Base-by-base conservation (phyloP, 148 eudicot species). In the Pharnaceum exiguum region DNA sequence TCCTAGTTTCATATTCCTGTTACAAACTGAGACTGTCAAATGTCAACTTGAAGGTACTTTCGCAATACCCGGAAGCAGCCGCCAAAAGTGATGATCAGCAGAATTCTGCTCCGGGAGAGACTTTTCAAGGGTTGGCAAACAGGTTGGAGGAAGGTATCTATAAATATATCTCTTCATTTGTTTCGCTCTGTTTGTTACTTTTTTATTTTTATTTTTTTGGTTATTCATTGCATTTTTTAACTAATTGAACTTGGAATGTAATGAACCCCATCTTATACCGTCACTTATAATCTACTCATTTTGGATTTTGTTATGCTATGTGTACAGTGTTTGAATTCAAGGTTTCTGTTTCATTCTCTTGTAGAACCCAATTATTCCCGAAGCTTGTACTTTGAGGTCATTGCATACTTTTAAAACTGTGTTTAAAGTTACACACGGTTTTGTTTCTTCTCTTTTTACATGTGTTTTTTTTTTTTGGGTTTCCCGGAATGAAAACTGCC, bases 61-160 rank as follows among this genome's bases (percentile, higher is more conserved):
- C 75, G 24, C 79, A 84, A 59, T 90, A 86, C 75, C 82, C 83
- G 19, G 95, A 90, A 74, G 77, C 79, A 24, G 75, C 68, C 50
- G n/a, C 22, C 51, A 71, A 70, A 84, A 50, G 70, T 53, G 65
- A 45, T 55, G 84, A 86, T 46, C 70, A 77, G 68, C 86, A 74
- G 63, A 78, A 36, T 48, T 54, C 82, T 55, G 63, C 81, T 45
- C 51, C 80, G 55, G 89, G 93, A 33, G 95, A 84, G 75, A 78
- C 77, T 48, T 80, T 61, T 56, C 29, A 46, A 43, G 89, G 78
- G 40, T 67, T 90, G 79, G 75, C 66, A 52, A 73, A 78, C 71
- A 80, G 89, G 65, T 73, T 90, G 85, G 87, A 87, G 50, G 82
- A 83, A 81, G 96, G 96, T 89, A 83, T 57, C 65, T 66, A 39